Conservation (phyloP, 768 basidiomycete genomes). For the Hericium coralloides region DNA sequence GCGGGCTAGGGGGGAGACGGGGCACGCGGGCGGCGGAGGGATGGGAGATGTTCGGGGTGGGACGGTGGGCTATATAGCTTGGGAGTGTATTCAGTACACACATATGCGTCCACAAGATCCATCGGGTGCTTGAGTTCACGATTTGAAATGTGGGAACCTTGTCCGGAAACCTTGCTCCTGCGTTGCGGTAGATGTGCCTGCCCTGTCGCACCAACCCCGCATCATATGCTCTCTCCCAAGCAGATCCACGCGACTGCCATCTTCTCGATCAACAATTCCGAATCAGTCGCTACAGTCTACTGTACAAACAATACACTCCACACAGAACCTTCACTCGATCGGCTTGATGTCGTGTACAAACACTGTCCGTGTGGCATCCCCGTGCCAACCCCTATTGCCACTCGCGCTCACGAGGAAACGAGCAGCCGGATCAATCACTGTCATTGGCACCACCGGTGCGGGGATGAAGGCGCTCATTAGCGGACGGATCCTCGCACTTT, state of each 20-base stretch:
- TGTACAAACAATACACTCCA: neutral
- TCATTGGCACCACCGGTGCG: neutral
- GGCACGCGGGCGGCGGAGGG: neutral
- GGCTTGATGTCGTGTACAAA: slow-evolving; percentile 83
- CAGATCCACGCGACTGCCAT: neutral
- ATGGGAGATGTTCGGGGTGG: neutral
- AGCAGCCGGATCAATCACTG: slow-evolving; percentile 81
- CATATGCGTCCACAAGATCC: slow-evolving; percentile 10
- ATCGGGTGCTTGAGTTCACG: neutral
- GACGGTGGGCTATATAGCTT: slow-evolving; percentile 7
- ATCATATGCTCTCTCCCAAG: neutral
- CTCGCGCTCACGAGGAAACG: slow-evolving; percentile 86
- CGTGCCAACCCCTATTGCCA: slow-evolving; percentile 91
- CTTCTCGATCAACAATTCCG: neutral
- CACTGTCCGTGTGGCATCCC: slow-evolving; percentile 82
- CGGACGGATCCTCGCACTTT: slow-evolving; percentile 10
- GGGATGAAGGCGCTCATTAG: slow-evolving; percentile 7
- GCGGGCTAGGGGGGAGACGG: neutral
- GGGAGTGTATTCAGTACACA: slow-evolving; percentile 1
- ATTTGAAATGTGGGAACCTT: slow-evolving; percentile 14
- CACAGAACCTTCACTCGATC: slow-evolving; percentile 3
- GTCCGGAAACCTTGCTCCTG: neutral
- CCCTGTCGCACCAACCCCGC: neutral
- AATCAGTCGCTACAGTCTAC: slow-evolving; percentile 4
- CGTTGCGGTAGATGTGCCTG: neutral